Evolutionary conservation across 495 filamentous ascomycete species (phyloP), one percentile per base, ranked within the genome.

Genomic region (Rusavskia elegans): DNA sequence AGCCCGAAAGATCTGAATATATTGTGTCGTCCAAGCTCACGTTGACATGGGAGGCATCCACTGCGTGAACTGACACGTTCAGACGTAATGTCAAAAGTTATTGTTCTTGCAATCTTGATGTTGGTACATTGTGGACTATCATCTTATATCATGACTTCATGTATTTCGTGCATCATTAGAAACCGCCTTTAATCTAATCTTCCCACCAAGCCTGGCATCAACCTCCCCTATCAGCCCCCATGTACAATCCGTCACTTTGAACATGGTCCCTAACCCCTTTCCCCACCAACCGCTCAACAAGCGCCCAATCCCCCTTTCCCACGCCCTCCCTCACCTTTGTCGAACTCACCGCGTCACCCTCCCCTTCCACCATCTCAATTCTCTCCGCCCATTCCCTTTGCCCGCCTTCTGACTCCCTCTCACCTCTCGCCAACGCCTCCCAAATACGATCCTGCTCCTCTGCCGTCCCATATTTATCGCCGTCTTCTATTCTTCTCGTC

Each of bases 321-420:
- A 74, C 75, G 4, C 84, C 83, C 54, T 80, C 73, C 44, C 90
- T 75, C 3, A 89, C 85, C 59, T 67, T 77, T 5, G 90, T 96
- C 48, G 86, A 92, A 61, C 88, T 94, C 13, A 94, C 73, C 2
- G 74, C 64, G 6, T 68, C 66, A 53, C 76, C 77, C 9, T 69
- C 76, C 0, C 71, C 74, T 48, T 82, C 74, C 7, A 88, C 80
- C 59, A 95, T 66, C 59, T 82, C 74, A 49, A 95, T 81, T 53
- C 75, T 73, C 20, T 67, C 61, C 16, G 71, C 81, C 90, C 90
- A 97, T 60, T 78, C 79, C 45, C 54, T 68, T 48, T 62, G 69
- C 0, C 70, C 84, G 1, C 84, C 84, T 7, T 79, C 72, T 2
- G 60, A 59, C 44, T 80, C 77, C 55, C 62, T 63, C 27, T 69